phyloP scores from a whole-genome alignment of 2,329 filamentous ascomycete species.

The Neoascochyta sp. region DNA sequence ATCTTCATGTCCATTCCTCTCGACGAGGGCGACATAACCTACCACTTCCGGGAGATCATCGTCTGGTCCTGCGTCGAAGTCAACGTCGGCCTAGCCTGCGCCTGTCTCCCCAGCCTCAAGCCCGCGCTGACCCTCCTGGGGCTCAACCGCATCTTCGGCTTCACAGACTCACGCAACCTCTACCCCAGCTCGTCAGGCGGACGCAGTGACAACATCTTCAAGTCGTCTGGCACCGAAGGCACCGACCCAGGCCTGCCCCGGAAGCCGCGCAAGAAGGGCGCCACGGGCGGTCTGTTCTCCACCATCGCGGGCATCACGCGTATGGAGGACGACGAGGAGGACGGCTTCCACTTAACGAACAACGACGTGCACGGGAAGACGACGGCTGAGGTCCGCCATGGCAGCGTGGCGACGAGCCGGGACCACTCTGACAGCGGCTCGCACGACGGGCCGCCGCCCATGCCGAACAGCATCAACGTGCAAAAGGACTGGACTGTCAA shows the following conservation, averaged over 20 bases:
- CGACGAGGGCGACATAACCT: conserved; percentile 16
- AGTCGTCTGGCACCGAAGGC: too few relatives aligned
- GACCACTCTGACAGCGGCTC: too few relatives aligned
- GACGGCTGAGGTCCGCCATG: too few relatives aligned
- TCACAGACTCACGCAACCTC: conserved; percentile 9
- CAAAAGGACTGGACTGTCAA: too few relatives aligned
- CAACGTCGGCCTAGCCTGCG: conserved; percentile 22
- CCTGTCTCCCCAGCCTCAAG: conserved; percentile 19
- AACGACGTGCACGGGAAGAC: too few relatives aligned
- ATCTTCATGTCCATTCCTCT: conserved; percentile 23
- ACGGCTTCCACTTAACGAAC: too few relatives aligned
- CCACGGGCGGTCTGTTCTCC: conserved; percentile 19
- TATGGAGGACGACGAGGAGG: conserved; percentile 16
- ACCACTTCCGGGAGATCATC: conserved; percentile 26
- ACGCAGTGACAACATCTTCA: conserved; percentile 1
- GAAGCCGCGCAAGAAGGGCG: conserved; percentile 16
- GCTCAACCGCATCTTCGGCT: conserved; percentile 19
- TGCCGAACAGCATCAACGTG: too few relatives aligned
- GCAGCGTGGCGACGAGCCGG: too few relatives aligned
- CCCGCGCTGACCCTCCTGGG: conserved; percentile 15
- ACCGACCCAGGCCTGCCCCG: too few relatives aligned
- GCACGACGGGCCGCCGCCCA: too few relatives aligned
- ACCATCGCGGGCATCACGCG: conserved; percentile 16
- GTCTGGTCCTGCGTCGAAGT: conserved; percentile 23
- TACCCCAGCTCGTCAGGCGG: neutral